Evolutionary conservation across 306 rosid species (phyloP).

Genomic region (Trifolium dubium): DNA sequence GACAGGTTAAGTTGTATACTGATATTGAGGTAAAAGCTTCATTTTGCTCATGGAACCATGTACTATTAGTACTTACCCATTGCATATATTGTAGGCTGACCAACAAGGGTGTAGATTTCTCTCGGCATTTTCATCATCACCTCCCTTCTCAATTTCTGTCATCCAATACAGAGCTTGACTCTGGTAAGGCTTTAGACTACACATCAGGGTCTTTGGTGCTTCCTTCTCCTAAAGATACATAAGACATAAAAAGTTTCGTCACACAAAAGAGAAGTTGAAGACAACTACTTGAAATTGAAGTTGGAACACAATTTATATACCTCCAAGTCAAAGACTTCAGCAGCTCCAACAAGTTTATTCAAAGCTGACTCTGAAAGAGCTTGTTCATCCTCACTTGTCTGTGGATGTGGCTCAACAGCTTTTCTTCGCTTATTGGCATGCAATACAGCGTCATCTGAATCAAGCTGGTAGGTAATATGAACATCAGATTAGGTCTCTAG

Average conservation of each 20-base stretch:
- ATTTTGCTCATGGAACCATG: constrained; percentile 1
- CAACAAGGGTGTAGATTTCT: constrained; percentile 85
- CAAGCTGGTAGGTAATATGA: constrained; percentile 53
- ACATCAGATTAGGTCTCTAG: constrained; percentile 25
- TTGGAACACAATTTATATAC: constrained; percentile 42
- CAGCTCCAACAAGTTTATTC: constrained; percentile 75
- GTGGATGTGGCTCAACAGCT: constrained; percentile 50
- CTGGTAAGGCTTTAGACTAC: constrained; percentile 82
- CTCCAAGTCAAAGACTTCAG: constrained; percentile 73
- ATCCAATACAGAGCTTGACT: constrained; percentile 90
- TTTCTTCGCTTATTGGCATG: constrained; percentile 63
- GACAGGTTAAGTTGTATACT: background rate
- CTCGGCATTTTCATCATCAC: constrained; percentile 57
- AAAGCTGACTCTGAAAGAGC: constrained; percentile 72
- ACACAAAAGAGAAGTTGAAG: constrained; percentile 3
- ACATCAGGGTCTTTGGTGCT: constrained; percentile 60
- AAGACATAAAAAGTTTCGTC: background rate
- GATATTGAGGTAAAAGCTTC: background rate
- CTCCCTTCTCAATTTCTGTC: constrained; percentile 77
- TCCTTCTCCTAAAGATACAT: constrained; percentile 65
- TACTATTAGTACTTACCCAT: constrained; percentile 57
- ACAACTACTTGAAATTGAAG: constrained; percentile 4
- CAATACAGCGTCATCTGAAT: constrained; percentile 55
- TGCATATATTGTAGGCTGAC: constrained; percentile 73
- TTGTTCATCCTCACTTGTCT: constrained; percentile 63